A percentile compares a stretch with the other conserved stretches of the same genome.
Evolutionary conservation across 2,329 filamentous ascomycete genomes (phyloP).

Genomic region (Alternaria gansuensis): DNA sequence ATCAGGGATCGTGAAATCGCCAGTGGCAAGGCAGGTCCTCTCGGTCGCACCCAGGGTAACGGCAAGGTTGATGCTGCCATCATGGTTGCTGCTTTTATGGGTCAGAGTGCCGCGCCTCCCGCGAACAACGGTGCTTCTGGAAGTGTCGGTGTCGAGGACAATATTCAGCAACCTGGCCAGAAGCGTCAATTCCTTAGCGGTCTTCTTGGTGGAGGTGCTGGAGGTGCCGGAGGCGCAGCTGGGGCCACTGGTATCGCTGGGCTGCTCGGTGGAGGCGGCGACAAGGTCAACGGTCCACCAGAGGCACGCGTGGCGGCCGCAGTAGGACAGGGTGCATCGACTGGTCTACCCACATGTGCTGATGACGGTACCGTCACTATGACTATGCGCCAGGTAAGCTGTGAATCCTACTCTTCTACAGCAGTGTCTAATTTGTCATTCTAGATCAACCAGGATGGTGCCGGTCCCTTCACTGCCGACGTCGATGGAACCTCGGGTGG

Average conservation of each 20-base stretch:
- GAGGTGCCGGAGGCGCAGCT: conserved; percentile 30
- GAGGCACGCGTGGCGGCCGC: conserved; percentile 66
- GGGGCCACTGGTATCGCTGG: conserved; percentile 45
- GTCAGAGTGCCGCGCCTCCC: conserved; percentile 37
- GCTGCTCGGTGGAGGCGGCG: conserved; percentile 54
- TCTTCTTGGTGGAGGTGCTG: conserved; percentile 47
- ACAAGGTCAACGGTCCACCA: conserved; percentile 57
- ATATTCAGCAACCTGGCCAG: conserved; percentile 32
- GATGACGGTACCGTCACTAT: conserved; percentile 69
- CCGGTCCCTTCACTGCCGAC: conserved; percentile 68
- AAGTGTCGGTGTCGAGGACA: conserved; percentile 47
- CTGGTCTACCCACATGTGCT: conserved; percentile 67
- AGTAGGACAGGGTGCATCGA: conserved; percentile 62
- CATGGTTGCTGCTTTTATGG: conserved; percentile 70
- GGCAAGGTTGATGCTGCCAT: conserved; percentile 67
- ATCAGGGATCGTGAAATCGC: conserved; percentile 69
- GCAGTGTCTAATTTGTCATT: conserved; percentile 4
- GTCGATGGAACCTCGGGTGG: conserved; percentile 72
- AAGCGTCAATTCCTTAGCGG: conserved; percentile 48
- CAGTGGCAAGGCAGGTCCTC: conserved; percentile 62
- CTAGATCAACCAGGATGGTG: conserved; percentile 72
- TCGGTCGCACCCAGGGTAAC: conserved; percentile 70
- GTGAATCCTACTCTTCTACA: background rate
- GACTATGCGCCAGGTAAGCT: conserved; percentile 66
- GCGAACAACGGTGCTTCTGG: conserved; percentile 45